Conservation (phyloP, 169 alveolate genomes). For the Eimeria sp. region DNA sequence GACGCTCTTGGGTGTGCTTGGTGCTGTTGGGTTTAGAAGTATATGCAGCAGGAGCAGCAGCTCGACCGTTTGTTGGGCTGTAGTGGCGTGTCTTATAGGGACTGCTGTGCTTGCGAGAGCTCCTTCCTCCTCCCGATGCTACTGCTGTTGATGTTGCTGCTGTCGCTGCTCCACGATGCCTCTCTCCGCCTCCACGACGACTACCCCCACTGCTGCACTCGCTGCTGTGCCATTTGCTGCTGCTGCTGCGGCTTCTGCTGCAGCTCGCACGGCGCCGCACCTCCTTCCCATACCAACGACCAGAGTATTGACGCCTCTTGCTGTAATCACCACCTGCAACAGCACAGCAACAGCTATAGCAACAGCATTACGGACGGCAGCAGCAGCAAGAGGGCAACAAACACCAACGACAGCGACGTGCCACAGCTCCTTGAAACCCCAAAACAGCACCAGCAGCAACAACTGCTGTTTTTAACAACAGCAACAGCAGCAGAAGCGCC, state of each 20-base stretch:
- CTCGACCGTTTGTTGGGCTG: not conserved
- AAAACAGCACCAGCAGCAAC: not conserved
- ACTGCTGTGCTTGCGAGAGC: not conserved
- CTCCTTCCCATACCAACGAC: not conserved
- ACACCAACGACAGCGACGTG: not conserved
- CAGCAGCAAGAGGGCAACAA: not conserved
- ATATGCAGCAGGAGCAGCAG: not conserved
- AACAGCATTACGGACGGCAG: not conserved
- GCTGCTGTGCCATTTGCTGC: slow-evolving; percentile 35
- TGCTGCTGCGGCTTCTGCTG: slow-evolving; percentile 50
- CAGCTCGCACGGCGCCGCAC: not conserved
- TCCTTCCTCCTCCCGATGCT: not conserved
- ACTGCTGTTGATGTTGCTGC: not conserved
- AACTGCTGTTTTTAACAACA: not conserved
- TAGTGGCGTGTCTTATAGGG: not conserved
- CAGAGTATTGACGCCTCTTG: not conserved
- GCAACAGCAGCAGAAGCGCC: not conserved
- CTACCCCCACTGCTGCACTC: slow-evolving; percentile 10
- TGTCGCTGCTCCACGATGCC: slow-evolving; percentile 18
- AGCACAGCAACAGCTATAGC: not conserved
- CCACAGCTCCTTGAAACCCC: not conserved
- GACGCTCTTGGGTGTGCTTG: not conserved
- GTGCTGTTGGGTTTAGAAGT: not conserved
- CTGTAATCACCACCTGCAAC: slow-evolving; percentile 6
- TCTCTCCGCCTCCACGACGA: not conserved